Evolutionary conservation across 345 rosid species (phyloP).

Genomic region (Pugionium cornutum): DNA sequence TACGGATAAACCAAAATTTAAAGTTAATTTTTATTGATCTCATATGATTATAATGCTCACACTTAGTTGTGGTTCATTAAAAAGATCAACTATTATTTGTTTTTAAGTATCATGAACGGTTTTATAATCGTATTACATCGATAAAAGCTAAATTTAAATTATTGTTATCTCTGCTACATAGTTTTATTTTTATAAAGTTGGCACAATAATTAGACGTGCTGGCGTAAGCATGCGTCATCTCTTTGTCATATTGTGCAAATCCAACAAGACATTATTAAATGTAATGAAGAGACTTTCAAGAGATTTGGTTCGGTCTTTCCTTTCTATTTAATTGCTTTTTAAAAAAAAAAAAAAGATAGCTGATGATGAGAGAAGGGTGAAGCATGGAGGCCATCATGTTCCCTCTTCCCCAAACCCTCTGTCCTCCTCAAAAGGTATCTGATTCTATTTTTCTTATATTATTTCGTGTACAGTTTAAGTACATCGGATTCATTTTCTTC

Average conservation of each 20-base stretch:
- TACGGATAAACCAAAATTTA: too few relatives aligned
- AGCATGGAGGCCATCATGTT: slow-evolving; percentile 85
- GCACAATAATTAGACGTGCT: slow-evolving; percentile 42
- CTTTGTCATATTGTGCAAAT: slow-evolving; percentile 36
- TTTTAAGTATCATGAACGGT: too few relatives aligned
- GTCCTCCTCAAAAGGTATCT: slow-evolving; percentile 45
- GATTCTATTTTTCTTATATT: slow-evolving; percentile 12
- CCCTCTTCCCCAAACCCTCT: slow-evolving; percentile 65
- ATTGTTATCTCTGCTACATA: slow-evolving; percentile 1
- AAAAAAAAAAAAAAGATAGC: slow-evolving; percentile 25
- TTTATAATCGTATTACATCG: too few relatives aligned
- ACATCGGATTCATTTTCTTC: slow-evolving; percentile 29
- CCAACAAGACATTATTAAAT: slow-evolving; percentile 30
- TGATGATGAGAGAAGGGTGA: slow-evolving; percentile 43
- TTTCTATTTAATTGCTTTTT: too few relatives aligned
- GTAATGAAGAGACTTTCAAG: slow-evolving; percentile 39
- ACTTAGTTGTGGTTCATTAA: too few relatives aligned
- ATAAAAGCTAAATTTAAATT: too few relatives aligned
- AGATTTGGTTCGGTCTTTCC: slow-evolving; percentile 43
- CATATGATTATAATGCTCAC: too few relatives aligned
- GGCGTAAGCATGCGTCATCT: slow-evolving; percentile 64
- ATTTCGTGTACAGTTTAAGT: slow-evolving; percentile 24
- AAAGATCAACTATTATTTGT: too few relatives aligned
- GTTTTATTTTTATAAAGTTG: slow-evolving; percentile 2
- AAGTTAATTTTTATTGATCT: too few relatives aligned